These are phyloP conservation scores for Dysphania ambrosioides DNA, from an alignment of 148 eudicot genomes.

Conservation along the genomic window DNA sequence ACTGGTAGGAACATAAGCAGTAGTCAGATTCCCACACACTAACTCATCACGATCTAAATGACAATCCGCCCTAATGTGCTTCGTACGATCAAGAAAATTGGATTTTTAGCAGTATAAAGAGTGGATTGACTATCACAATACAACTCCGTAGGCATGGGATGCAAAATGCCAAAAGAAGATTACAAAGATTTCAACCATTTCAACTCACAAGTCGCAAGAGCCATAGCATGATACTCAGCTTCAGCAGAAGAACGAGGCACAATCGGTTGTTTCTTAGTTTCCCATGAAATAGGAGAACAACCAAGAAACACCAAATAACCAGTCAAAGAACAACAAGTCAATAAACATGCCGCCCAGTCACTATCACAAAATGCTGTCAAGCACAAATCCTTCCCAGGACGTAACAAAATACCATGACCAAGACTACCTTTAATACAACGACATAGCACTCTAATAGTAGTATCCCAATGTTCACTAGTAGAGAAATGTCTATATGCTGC, in stretches of 20 bases:
- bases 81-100: background rate
- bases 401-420: conserved; percentile 5
- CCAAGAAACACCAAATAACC: too few relatives aligned
- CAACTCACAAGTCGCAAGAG: background rate
- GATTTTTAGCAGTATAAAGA: background rate
- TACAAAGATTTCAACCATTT: background rate
- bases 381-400: background rate
- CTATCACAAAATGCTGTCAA: conserved; percentile 8
- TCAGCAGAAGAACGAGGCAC: too few relatives aligned
- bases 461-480: too few relatives aligned
- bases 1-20: background rate
- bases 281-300: too few relatives aligned
- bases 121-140: background rate
- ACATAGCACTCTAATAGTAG: background rate
- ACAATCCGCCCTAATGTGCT: background rate
- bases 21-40: background rate
- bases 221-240: background rate
- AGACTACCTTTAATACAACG: background rate
- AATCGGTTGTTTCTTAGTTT: too few relatives aligned
- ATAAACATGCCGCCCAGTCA: background rate
- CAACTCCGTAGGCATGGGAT: background rate
- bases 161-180: background rate
- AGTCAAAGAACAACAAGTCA: background rate
- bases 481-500: too few relatives aligned
- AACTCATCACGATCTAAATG: background rate